Base-by-base conservation (phyloP, 2,329 filamentous ascomycete genomes). In the Keithomyces neogunnii region DNA sequence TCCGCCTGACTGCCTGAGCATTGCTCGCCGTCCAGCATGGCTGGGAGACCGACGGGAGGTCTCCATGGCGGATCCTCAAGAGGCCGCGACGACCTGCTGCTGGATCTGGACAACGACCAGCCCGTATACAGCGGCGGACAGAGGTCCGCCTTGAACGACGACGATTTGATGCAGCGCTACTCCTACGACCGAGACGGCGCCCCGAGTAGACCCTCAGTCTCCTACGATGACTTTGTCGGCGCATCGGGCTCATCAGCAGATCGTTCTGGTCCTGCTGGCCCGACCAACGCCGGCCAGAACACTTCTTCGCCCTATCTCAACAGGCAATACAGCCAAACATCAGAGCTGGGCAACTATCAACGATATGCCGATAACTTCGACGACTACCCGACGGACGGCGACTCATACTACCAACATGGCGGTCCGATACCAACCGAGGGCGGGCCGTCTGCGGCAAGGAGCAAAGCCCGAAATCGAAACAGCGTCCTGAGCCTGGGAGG, bases 151-250 rank as follows among this genome's bases (percentile, higher is more conserved):
- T 74, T 88, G 55, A 85, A 85, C 66, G 90, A 96, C 66, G 86
- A 95, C 59, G 84, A 91, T 58, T 75, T 95, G 46, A 73, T 92
- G 63, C 80, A 83, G 65, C 82, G 82, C 57, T 91, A 89, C 71
- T 80, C 86, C 62, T 82, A 86, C 63, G 78, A 88, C 62, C 81
- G 88, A 57, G 73, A 78, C 59, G 40, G 51, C 42, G 73, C 78
- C 45, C 79, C 80, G 55, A 60, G 82, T 52, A 86, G 92, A 59
- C 88, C 90, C 49, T 96, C 91, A 30, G 84, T 92, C 49, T 95
- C 90, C 53, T 96, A 96, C 70, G 92, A 96, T 75, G 87, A 93
- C 62, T 97, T 96, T 67, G 85, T 97, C 56, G 92, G 92, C 55
- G 71, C 76, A 53, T 69, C 75, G 49, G 74, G 77, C 47, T 52